Percentiles rank a stretch among this genome's conserved stretches.
phyloP scores from a whole-genome alignment of 2,329 filamentous ascomycete species.

The Simplicillium sp. region DNA sequence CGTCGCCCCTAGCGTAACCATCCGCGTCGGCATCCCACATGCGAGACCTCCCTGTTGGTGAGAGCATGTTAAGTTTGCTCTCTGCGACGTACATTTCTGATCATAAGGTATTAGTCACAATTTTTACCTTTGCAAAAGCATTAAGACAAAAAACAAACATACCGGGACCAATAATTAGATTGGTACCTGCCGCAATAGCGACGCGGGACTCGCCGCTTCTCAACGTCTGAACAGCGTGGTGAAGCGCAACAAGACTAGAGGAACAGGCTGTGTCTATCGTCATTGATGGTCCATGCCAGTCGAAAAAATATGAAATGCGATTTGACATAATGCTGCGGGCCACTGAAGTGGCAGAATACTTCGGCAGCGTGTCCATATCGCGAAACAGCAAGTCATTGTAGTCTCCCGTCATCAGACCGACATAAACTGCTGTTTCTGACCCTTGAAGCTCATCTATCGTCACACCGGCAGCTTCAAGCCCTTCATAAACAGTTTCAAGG shows the following conservation, averaged over 20 bases:
- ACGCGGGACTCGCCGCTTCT: constrained; percentile 16
- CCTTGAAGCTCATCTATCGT: constrained; percentile 15
- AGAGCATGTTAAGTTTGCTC: constrained; percentile 36
- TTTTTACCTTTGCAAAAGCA: no score
- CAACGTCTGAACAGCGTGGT: constrained; percentile 20
- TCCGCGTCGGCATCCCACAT: constrained; percentile 34
- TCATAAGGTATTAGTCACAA: no score
- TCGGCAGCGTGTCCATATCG: constrained; percentile 7
- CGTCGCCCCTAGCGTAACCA: constrained; percentile 45
- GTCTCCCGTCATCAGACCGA: constrained; percentile 13
- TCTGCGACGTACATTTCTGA: constrained; percentile 12
- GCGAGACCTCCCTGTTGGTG: constrained; percentile 20
- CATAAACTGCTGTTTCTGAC: constrained; percentile 14
- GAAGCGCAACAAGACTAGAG: constrained; percentile 19
- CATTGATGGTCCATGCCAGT: constrained; percentile 23
- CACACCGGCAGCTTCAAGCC: constrained; percentile 15
- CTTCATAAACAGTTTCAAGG: constrained; percentile 26
- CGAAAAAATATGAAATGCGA: constrained; percentile 33
- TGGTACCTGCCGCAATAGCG: constrained; percentile 31
- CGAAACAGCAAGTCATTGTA: constrained; percentile 7
- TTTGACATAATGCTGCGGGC: constrained; percentile 22
- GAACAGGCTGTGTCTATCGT: constrained; percentile 26
- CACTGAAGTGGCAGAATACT: constrained; percentile 15
- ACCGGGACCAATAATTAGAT: constrained; percentile 11
- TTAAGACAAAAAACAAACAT: not conserved